Conservation (phyloP, 2,329 filamentous ascomycete genomes). For the Botryotinia calthae region DNA sequence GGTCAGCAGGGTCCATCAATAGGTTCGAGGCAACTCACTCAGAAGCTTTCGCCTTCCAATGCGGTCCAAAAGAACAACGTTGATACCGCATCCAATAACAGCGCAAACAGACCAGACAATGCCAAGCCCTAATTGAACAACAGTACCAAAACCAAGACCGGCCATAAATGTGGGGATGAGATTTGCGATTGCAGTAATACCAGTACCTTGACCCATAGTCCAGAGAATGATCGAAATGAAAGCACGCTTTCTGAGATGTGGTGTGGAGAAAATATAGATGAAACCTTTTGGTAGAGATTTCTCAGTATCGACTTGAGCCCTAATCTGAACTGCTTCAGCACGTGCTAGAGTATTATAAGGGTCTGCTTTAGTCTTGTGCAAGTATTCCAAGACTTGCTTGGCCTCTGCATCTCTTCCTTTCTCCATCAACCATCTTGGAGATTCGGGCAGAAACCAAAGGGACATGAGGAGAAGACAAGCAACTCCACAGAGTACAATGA, state of each 20-base stretch:
- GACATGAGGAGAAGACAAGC: conserved; percentile 28
- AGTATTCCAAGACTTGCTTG: conserved; percentile 24
- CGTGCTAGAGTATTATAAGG: conserved; percentile 5
- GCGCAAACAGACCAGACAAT: conserved; percentile 8
- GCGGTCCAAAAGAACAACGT: conserved; percentile 9
- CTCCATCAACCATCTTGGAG: conserved; percentile 49
- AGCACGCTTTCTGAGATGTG: conserved; percentile 12
- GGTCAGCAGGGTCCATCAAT: conserved; percentile 15
- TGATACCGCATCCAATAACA: conserved; percentile 5
- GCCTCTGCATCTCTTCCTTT: conserved; percentile 24
- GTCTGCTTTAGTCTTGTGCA: conserved; percentile 16
- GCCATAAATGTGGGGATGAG: conserved; percentile 15
- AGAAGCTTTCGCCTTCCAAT: conserved; percentile 8
- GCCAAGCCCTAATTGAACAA: conserved; percentile 1
- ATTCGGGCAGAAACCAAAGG: conserved; percentile 65
- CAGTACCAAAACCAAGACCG: conserved; percentile 12
- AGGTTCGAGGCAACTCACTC: background rate
- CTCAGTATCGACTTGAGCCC: conserved; percentile 6
- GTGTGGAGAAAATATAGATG: conserved; percentile 15
- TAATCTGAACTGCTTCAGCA: conserved; percentile 11
- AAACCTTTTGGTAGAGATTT: conserved; percentile 12
- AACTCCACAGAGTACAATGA: conserved; percentile 7
- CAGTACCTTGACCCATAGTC: conserved; percentile 14
- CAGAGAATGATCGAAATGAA: conserved; percentile 12
- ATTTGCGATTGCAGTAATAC: conserved; percentile 14